Base-by-base conservation (phyloP, 345 rosid species). In the Nephelium lappaceum region DNA sequence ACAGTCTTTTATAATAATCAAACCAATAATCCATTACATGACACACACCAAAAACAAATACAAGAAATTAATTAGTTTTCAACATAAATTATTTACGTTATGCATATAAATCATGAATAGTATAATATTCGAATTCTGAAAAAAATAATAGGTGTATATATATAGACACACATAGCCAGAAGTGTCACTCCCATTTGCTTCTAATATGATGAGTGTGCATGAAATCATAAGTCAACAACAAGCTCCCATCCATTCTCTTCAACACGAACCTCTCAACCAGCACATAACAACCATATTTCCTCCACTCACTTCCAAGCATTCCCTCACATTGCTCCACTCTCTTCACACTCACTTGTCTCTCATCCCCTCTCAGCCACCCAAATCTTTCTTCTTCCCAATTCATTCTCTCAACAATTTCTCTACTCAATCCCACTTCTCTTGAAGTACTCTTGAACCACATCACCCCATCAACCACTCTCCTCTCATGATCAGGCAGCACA, bases 241-340 rank as follows among this genome's bases (percentile, higher is more conserved):
- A 49, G 61, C 85, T 87, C 72, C 90, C 95, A 85, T 93, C 89
- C 87, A 93, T 84, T 79, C 97, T 91, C 78, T 85, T 89, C 81
- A 89, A 45, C 39, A 89, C 91, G 81, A 93, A 91, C 14, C 90
- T 91, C 90, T 93, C 94, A 16, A 90, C 94, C 91, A 93, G 86
- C 64, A 60, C 27, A 60, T 60, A 91, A 71, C 92, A 90, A 43
- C 88, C 83, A 61, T 88, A 86, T 71, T 83, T 89, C 73, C 81
- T 88, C 96, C 98, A 85, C 6, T 51, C 16, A 41, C 43, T 41
- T 41, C 64, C 84, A 55, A 73, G 77, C 16, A 43, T 73, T 55
- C 81, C 72, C 72, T 76, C 82, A 16, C 67, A 55, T 67, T 78
- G 75, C 67, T 75, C 84, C 10, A 6, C 81, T 19, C 55, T 77